Evolutionary conservation across 2,329 filamentous ascomycete species (phyloP).

Genomic region (Talaromyces sp.): DNA sequence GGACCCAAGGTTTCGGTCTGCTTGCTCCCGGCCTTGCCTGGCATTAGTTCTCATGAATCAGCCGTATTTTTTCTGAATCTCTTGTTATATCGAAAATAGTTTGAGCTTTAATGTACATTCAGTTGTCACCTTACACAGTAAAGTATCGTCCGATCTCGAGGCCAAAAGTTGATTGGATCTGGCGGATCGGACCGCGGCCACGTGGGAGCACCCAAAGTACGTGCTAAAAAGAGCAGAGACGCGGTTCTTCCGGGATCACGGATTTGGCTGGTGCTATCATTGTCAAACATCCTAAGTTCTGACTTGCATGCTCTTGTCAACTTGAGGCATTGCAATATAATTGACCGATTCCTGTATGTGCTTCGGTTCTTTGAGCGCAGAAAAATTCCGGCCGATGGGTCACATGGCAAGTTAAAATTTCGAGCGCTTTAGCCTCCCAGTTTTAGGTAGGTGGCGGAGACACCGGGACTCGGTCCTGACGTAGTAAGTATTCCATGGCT

Average conservation of each 20-base stretch:
- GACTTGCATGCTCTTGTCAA: not conserved
- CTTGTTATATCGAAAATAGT: not conserved
- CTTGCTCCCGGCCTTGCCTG: not conserved
- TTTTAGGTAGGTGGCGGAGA: not conserved
- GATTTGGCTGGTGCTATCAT: not conserved
- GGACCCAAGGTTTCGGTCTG: not conserved
- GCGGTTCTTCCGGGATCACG: not conserved
- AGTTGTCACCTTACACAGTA: not conserved
- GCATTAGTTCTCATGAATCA: not conserved
- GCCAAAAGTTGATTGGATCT: not conserved
- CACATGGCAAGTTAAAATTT: constrained; percentile 13
- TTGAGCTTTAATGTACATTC: not conserved
- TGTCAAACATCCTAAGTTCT: not conserved
- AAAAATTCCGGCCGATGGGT: constrained; percentile 1
- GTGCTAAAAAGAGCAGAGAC: not conserved
- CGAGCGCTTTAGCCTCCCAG: not conserved
- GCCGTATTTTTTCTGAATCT: not conserved
- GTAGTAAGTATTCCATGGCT: not conserved
- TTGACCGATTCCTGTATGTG: not conserved
- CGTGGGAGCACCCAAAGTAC: not conserved
- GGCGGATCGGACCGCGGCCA: not conserved
- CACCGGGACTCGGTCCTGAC: not conserved
- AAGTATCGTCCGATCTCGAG: not conserved
- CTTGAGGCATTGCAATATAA: not conserved
- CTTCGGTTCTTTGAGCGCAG: no score